Base-by-base conservation (phyloP, 1,284 basidiomycete genomes). In the Sporisorium exsertum region DNA sequence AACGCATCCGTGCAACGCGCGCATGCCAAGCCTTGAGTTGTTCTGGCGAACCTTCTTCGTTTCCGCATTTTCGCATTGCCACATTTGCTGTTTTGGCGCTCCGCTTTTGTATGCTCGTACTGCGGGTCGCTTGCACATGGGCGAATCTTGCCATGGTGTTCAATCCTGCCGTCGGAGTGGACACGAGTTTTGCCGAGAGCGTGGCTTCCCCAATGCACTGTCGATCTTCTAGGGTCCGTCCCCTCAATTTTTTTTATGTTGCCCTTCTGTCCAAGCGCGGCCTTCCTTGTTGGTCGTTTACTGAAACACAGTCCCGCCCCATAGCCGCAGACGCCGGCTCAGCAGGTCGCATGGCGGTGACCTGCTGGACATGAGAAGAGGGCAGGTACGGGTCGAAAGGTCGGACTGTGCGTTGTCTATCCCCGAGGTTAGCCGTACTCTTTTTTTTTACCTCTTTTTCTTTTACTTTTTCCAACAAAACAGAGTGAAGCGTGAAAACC, bases 141-240 rank as follows among this genome's bases (percentile, higher is more conserved):
- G 12, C 47, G 24, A 24, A 27, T 35, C 35, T 35, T n/a, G 37
- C 37, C 37, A 40, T 3, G 8, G 5, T 40, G n/a, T 40, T n/a
- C 7, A 40, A n/a, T n/a, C 16, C n/a, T 20, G 40, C 9, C 16
- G 40, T n/a, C 40, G 40, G 27, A 20, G 49, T 20, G 3, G 27
- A 12, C 10, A 12, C 13, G 33, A 33, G 27, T n/a, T n/a, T 20
- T 50, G n/a, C 49, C 49, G 29, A 49, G 49, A n/a, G 18, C n/a
- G 20, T 52, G 10, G n/a, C 18, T 24, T 24, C 20, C 50, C 27
- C 26, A 8, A 42, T 64, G 62, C 62, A 58, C n/a, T 18, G 64
- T 65, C 64, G 64, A 65, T 65, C 64, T 59, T 59, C 35, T 35
- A 55, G 51, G 57, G 45, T 59, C 58, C 52, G 50, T 35, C 32